Percentiles rank a stretch among this genome's conserved stretches.
These are phyloP conservation scores for Dothiorella sarmentorum DNA, from an alignment of 2,329 filamentous ascomycete genomes.

Conservation along the genomic window DNA sequence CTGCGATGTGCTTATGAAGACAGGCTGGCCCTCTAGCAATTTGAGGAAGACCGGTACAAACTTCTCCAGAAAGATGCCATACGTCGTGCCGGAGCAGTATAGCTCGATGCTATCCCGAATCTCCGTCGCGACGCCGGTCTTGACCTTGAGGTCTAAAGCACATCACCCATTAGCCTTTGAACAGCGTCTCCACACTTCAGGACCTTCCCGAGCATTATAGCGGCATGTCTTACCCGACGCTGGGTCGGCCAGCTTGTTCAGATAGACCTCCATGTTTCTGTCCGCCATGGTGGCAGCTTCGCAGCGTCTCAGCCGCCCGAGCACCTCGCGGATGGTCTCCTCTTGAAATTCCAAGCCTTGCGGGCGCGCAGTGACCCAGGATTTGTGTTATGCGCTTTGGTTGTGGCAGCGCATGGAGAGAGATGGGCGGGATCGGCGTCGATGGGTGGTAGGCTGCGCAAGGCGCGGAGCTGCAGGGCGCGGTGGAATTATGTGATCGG, in stretches of 20 bases:
- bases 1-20: constrained; percentile 84
- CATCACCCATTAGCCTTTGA: not conserved
- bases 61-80: constrained; percentile 77
- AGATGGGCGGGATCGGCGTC: not conserved
- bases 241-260: constrained; percentile 46
- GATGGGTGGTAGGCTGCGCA: constrained; percentile 11
- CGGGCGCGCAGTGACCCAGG: not conserved
- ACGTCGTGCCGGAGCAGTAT: constrained; percentile 74
- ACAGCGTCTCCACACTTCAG: not conserved
- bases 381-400: not conserved
- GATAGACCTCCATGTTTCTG: constrained; percentile 45
- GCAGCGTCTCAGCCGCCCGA: constrained; percentile 10
- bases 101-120: constrained; percentile 89
- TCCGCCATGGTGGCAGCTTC: constrained; percentile 30
- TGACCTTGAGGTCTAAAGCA: constrained; percentile 72
- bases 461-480: not conserved
- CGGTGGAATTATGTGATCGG: not conserved
- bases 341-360: not conserved
- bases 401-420: constrained; percentile 11
- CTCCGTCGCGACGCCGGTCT: constrained; percentile 77
- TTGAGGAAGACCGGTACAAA: constrained; percentile 86
- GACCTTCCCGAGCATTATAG: not conserved
- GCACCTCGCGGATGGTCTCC: not conserved
- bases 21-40: constrained; percentile 78
- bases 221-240: constrained; percentile 31